Base-by-base conservation (phyloP, 2,329 filamentous ascomycete species). In the Phialemonium atrogriseum region DNA sequence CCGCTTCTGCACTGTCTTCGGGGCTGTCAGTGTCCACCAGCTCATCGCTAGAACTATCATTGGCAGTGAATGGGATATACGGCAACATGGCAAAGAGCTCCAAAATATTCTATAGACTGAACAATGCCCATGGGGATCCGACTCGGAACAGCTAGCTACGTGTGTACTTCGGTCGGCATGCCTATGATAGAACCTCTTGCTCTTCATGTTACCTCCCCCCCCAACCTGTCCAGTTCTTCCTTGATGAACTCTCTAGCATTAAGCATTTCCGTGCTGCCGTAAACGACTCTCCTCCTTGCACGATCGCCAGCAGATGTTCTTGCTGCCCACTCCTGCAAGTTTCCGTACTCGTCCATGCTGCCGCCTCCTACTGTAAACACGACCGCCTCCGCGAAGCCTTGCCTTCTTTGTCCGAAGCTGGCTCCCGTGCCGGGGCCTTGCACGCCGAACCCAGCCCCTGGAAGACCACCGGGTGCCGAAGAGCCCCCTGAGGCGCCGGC, bases 281-380 rank as follows among this genome's bases (percentile, higher is more conserved):
- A 98, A 2, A 96, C 84, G 8, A 98, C 83, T 42, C 87, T 72
- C 58, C 84, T 82, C 55, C 76, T 81, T 14, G 75, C 70, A 7
- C 76, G 71, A 34, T 74, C 72, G 4, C 42, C 41, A 16, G 37
- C 35, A n/a, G 38, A 67, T 4, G 85, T 87, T 42, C 89, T 72
- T 55, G 76, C 77, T 5, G 89, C 86, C 91, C 91, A 98, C 52
- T 96, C 91, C 54, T 94, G 86, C 53, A 98, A 56, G 57, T 98
- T 98, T 13, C 88, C 89, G 54, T 96, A 98, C 56, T 98, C 91
- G 47, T 98, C 91, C 84, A 98, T 96, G 53, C 87, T 95, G 24
- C 91, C 91, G 27, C 93, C 91, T 4, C 91, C 91, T 4, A 93
- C 86, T 0, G 85, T 89, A 52, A 95, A 94, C n/a, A 94, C 85